Conservation (phyloP, 176 grass and related monocot species). For the Oryza meyeriana region DNA sequence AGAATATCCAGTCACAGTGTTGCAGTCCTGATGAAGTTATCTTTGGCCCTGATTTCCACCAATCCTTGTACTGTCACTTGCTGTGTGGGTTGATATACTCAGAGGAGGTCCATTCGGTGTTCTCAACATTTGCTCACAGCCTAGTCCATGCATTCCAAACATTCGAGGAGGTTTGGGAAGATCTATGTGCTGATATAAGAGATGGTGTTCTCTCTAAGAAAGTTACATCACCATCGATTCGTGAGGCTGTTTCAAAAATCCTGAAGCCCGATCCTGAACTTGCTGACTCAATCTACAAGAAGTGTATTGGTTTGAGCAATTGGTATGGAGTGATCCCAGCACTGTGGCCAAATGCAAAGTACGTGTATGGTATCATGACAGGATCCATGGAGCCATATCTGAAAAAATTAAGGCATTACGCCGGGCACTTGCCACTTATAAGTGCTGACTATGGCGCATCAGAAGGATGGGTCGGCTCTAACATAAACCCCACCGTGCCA, state of each 20-base stretch:
- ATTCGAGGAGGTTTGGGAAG: slow-evolving; percentile 82
- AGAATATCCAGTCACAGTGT: slow-evolving; percentile 63
- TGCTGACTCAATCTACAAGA: slow-evolving; percentile 66
- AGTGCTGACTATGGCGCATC: slow-evolving; percentile 89
- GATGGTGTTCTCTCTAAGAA: slow-evolving; percentile 72
- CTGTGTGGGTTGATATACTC: slow-evolving; percentile 82
- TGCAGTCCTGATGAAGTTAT: slow-evolving; percentile 88
- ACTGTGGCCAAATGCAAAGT: slow-evolving; percentile 94
- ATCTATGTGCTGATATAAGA: slow-evolving; percentile 76
- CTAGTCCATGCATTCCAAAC: slow-evolving; percentile 84
- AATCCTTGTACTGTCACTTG: slow-evolving; percentile 92
- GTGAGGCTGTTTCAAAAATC: slow-evolving; percentile 77
- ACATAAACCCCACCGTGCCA: slow-evolving; percentile 61
- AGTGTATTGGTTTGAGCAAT: slow-evolving; percentile 63
- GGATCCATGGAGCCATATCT: slow-evolving; percentile 99
- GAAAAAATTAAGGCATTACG: slow-evolving; percentile 90
- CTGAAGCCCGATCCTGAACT: slow-evolving; percentile 70
- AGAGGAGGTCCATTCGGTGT: slow-evolving; percentile 73
- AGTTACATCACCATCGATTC: slow-evolving; percentile 66
- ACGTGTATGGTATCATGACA: slow-evolving; percentile 90
- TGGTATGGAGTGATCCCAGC: slow-evolving; percentile 93
- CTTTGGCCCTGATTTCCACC: slow-evolving; percentile 74
- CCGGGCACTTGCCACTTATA: slow-evolving; percentile 77
- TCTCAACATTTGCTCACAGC: slow-evolving; percentile 85
- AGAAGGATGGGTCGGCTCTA: slow-evolving; percentile 96